These are phyloP conservation scores for Pestalotiopsis sp. DNA, from an alignment of 2,329 filamentous ascomycete species.

Conservation along the genomic window DNA sequence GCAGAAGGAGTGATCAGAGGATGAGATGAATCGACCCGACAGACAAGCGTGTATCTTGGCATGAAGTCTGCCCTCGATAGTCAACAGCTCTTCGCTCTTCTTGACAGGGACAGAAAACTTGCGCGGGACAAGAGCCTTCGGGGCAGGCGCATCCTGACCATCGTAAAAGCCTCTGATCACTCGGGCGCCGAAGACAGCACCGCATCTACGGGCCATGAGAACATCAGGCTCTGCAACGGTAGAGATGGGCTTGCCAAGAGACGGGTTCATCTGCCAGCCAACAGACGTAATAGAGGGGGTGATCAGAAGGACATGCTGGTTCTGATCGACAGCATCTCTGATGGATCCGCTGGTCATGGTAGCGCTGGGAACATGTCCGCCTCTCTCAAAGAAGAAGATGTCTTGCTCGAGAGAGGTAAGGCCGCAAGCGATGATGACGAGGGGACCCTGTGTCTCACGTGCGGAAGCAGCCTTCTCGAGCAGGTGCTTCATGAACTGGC, in stretches of 20 bases:
- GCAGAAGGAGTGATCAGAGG: slow-evolving; percentile 24
- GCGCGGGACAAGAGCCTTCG: slow-evolving; percentile 11
- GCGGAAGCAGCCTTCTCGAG: slow-evolving; percentile 17
- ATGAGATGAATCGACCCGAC: slow-evolving; percentile 16
- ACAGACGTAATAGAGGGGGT: slow-evolving; percentile 31
- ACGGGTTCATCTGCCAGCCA: slow-evolving; percentile 31
- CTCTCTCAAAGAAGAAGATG: slow-evolving; percentile 25
- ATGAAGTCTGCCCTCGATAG: slow-evolving; percentile 20
- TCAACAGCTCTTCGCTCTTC: slow-evolving; percentile 7
- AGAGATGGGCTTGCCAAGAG: slow-evolving; percentile 16
- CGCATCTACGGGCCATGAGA: slow-evolving; percentile 28
- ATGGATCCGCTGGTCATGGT: slow-evolving; percentile 21
- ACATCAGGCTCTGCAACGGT: slow-evolving; percentile 13
- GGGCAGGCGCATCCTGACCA: slow-evolving; percentile 21
- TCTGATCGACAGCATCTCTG: slow-evolving; percentile 17
- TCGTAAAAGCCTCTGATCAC: slow-evolving; percentile 17
- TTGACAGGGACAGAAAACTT: slow-evolving; percentile 3
- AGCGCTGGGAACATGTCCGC: background rate
- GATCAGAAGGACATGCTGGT: slow-evolving; percentile 21
- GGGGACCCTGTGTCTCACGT: slow-evolving; percentile 13
- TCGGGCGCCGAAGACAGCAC: slow-evolving; percentile 25
- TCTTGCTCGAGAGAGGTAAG: slow-evolving; percentile 29
- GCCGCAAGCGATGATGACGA: slow-evolving; percentile 30
- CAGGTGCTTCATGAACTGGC: slow-evolving; percentile 21
- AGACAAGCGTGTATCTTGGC: slow-evolving; percentile 21